Conservation (phyloP, 2,329 filamentous ascomycete species). For the Talaromyces sp. region DNA sequence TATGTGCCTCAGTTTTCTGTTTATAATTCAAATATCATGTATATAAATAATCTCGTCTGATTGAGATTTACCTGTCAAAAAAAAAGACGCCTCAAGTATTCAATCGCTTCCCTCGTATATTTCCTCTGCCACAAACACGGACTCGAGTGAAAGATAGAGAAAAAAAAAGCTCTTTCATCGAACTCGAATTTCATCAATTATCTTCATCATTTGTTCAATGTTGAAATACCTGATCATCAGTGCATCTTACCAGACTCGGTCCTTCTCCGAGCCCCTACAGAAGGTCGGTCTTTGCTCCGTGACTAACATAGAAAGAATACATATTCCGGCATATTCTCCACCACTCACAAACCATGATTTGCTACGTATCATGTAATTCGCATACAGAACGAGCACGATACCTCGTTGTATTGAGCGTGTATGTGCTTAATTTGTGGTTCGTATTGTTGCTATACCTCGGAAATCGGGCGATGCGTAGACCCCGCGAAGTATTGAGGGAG, state of each 20-base stretch:
- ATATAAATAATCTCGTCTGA: not conserved
- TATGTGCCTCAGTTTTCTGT: not conserved
- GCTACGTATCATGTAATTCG: not conserved
- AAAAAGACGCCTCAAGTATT: not conserved
- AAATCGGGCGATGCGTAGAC: constrained; percentile 7
- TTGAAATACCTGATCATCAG: not conserved
- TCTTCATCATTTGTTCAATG: not conserved
- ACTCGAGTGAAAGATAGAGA: not conserved
- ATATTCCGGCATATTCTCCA: constrained; percentile 1
- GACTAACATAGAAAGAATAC: not conserved
- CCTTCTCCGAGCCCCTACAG: constrained; percentile 7
- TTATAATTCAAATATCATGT: not conserved
- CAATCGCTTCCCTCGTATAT: not conserved
- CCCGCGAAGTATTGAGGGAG: constrained; percentile 5
- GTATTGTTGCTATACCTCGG: constrained; percentile 7
- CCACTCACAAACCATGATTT: not conserved
- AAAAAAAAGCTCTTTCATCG: no score
- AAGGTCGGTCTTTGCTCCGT: constrained; percentile 11
- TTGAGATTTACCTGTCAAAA: not conserved
- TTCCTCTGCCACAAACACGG: not conserved
- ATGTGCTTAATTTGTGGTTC: not conserved
- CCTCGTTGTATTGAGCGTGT: not conserved
- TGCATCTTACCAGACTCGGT: not conserved
- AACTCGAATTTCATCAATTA: not conserved
- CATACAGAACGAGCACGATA: not conserved